Evolutionary conservation across 2,329 filamentous ascomycete genomes (phyloP), one percentile per base, ranked within the genome.

Genomic region (Talaromyces sp.): DNA sequence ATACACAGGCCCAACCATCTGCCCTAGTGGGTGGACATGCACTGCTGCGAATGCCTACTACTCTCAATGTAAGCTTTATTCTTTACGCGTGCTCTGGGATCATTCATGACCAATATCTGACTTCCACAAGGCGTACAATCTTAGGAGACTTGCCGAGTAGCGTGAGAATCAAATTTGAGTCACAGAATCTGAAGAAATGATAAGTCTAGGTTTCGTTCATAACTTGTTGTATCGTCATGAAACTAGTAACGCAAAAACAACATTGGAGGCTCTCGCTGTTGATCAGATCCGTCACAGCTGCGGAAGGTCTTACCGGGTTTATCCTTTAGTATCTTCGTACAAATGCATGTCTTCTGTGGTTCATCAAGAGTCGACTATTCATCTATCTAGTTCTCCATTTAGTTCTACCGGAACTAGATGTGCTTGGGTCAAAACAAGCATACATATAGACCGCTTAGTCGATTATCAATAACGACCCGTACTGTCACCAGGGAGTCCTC

Each of bases 21-120:
- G 66, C 37, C 63, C 65, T 5, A 63, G 52, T 57, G 66, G 66
- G 25, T 68, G 64, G 63, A 67, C 28, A 5, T 68, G 66, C 62
- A 65, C 63, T 2, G 54, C 56, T 12, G 35, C 58, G 5, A 68
- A 67, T 31, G 28, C 54, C 9, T 68, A 52, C 33, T 68, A 68
- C 46, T 68, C 66, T 12, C 65, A 67, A 14, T 67, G 66, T 66
- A 56, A 65, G 65, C 61, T 37, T 56, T 18, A 23, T 12, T 25
- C 1, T 8, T 28, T 7, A n/a, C 16, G 5, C 33, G 8, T 16
- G 11, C 12, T 56, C 40, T 39, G 14, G 18, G 2, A 40, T 35
- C 21, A 31, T 28, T 2, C 35, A 9, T 31, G 46, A 31, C 7
- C 7, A 50, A 31, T 8, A 50, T 28, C 48, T 33, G 25, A 33